Conservation (phyloP, 2,329 filamentous ascomycete species). For the Parafenestella ontariensis region DNA sequence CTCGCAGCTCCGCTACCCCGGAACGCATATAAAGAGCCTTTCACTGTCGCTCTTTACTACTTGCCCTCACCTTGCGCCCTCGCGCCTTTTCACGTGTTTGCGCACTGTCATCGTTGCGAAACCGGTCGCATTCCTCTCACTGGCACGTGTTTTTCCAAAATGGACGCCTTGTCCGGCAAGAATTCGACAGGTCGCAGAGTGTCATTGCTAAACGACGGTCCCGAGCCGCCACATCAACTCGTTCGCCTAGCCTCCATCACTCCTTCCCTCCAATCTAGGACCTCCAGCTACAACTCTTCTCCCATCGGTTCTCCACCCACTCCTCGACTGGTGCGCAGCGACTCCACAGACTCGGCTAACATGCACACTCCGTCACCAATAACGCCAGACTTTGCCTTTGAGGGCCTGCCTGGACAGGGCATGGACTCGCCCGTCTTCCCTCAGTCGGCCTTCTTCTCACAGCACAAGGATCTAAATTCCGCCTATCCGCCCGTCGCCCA, state of each 20-base stretch:
- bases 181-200: constrained; percentile 58
- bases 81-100: constrained; percentile 29
- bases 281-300: constrained; percentile 55
- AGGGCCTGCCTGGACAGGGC: constrained; percentile 21
- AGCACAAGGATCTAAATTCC: constrained; percentile 33
- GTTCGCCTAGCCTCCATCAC: constrained; percentile 46
- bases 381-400: constrained; percentile 52
- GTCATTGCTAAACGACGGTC: constrained; percentile 59
- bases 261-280: constrained; percentile 48
- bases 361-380: constrained; percentile 56
- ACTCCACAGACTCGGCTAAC: constrained; percentile 54
- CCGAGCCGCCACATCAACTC: constrained; percentile 36
- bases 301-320: constrained; percentile 56
- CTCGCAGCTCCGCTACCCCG: background rate
- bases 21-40: background rate
- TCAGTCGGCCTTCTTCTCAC: constrained; percentile 37
- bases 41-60: background rate
- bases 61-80: background rate
- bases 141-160: constrained; percentile 47
- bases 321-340: constrained; percentile 55
- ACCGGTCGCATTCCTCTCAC: constrained; percentile 36
- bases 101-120: constrained; percentile 14
- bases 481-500: constrained; percentile 38
- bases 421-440: constrained; percentile 38
- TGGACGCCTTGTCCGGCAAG: constrained; percentile 56